A percentile compares a stretch with the other conserved stretches of the same genome.
Evolutionary conservation across 208 protist genomes (phyloP).

Genomic region (Trypanosoma lewisi): DNA sequence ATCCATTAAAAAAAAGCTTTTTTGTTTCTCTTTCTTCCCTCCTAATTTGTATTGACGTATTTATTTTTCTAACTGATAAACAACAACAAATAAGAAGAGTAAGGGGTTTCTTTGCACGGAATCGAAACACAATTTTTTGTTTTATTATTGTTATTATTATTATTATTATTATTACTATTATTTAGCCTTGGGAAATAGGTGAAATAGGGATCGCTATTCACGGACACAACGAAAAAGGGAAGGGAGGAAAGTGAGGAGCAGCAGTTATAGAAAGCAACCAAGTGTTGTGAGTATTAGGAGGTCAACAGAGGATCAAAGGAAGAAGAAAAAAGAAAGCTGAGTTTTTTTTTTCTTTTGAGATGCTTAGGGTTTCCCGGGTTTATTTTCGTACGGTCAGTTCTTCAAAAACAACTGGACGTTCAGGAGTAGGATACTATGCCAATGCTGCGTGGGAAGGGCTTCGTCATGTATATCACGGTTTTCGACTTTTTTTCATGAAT

Average conservation of each 20-base stretch:
- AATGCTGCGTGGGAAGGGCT: conserved; percentile 51
- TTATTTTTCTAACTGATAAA: conserved; percentile 11
- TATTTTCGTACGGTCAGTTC: conserved; percentile 10
- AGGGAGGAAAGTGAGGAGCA: neutral
- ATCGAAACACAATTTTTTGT: conserved; percentile 7
- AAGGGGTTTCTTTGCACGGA: conserved; percentile 15
- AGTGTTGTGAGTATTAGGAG: neutral
- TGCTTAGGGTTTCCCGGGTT: conserved; percentile 20
- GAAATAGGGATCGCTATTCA: conserved; percentile 1
- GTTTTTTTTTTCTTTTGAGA: conserved; percentile 7
- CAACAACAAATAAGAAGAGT: conserved; percentile 19
- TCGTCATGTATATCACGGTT: conserved; percentile 88
- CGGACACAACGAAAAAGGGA: neutral
- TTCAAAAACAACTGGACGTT: conserved; percentile 17
- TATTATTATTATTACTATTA: neutral
- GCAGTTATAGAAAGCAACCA: neutral
- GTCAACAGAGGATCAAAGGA: neutral
- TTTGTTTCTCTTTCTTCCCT: conserved; percentile 16
- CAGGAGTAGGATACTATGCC: conserved; percentile 32
- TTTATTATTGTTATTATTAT: neutral
- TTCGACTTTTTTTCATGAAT: conserved; percentile 88
- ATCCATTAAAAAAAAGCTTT: conserved; percentile 13
- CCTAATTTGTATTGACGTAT: conserved; percentile 6
- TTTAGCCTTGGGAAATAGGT: neutral
- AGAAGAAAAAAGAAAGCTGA: neutral